Percentiles rank a stretch among this genome's conserved stretches.
phyloP scores from a whole-genome alignment of 352 stramenopile genomes.

The Phytopythium chamaehyphon region DNA sequence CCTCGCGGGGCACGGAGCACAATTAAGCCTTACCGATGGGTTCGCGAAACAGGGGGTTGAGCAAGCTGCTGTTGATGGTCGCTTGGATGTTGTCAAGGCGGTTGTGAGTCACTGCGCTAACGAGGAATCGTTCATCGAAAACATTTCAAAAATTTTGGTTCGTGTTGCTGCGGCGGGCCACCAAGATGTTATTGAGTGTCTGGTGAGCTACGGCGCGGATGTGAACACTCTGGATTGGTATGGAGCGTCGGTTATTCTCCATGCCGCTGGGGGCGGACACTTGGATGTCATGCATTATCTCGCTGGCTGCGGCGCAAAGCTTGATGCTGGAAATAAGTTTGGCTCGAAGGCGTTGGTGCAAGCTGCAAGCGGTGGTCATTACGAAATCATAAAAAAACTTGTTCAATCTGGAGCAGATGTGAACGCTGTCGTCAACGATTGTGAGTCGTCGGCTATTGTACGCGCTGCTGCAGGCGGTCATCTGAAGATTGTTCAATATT shows the following conservation, averaged over 20 bases:
- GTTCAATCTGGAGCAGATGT: too few relatives aligned
- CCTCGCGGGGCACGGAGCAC: too few relatives aligned
- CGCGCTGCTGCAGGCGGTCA: too few relatives aligned
- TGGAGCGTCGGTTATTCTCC: neutral
- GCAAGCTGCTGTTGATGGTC: neutral
- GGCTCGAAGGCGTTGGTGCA: too few relatives aligned
- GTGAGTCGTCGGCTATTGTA: too few relatives aligned
- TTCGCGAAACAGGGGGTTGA: neutral
- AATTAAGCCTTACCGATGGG: neutral
- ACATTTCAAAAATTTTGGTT: neutral
- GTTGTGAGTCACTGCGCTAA: neutral
- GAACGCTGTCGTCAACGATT: too few relatives aligned
- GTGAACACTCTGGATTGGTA: neutral
- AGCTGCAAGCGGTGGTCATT: too few relatives aligned
- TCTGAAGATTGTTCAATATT: too few relatives aligned
- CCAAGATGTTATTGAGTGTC: neutral
- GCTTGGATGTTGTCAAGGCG: neutral
- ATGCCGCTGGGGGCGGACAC: neutral
- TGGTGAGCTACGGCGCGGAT: neutral
- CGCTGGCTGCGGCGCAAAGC: neutral
- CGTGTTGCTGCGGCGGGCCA: neutral
- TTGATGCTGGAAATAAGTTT: too few relatives aligned
- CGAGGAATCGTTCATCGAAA: neutral
- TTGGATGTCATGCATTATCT: neutral
- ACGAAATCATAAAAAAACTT: too few relatives aligned